Base-by-base conservation (phyloP, 768 basidiomycete genomes). In the Amanita phalloides region DNA sequence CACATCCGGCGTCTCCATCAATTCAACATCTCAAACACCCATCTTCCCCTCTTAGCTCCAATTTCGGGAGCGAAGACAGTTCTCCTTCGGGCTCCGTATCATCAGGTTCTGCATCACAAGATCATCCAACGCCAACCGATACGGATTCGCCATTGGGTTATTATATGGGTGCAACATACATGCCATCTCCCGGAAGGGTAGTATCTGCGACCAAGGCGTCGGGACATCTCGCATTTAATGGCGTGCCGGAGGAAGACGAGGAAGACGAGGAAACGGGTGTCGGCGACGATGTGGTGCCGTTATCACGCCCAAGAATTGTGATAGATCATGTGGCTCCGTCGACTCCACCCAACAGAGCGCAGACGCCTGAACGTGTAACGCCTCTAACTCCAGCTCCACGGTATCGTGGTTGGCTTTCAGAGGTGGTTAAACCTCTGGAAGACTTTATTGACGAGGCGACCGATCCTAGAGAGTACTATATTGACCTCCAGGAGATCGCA, bases 401-500 rank as follows among this genome's bases (percentile, higher is more conserved):
- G 4, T 83, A 84, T 59, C 74, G 73, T 2, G 78, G 78, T 8
- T 85, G 82, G 83, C 68, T 84, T 8, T 78, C 78, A 0, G 71
- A 69, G 11, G 71, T 82, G 13, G 75, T 88, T 25, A 68, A 71
- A 36, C 79, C 82, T 1, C 67, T 82, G 21, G 76, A 73, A 43
- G 72, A 76, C 25, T 86, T 81, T 62, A 84, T 90, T 58, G 75
- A 83, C 56, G 75, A 80, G 45, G 62, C 68, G 1, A 64, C 77
- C 17, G 77, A 89, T 60, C 88, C 87, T 3, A 70, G 75, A 1
- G 71, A 76, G 3, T 74, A 77, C 53, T 90, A 86, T 63, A 66
- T 72, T 7, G 79, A 87, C 54, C 68, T 90, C 43, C 77, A 75
- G 49, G 89, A 90, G 66, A 83, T 92, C 26, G 89, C 86, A 0